phyloP scores from a whole-genome alignment of 1,284 basidiomycete species.

The Gomphus sp. region DNA sequence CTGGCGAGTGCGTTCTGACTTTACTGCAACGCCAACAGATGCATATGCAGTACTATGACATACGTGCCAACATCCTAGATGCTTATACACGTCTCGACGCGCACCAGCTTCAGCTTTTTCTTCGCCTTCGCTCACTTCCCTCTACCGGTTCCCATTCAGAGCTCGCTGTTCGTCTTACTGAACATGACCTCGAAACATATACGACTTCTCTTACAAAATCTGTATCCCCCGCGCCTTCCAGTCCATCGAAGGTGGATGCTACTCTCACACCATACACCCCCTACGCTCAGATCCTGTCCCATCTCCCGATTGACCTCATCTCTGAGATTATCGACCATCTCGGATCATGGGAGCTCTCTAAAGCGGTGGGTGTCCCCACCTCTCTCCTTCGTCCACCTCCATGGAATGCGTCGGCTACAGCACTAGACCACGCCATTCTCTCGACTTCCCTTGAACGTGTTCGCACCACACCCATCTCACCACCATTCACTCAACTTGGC shows the following conservation, averaged over 20 bases:
- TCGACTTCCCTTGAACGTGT: constrained; percentile 50
- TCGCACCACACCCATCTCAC: constrained; percentile 43
- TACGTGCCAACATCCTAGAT: constrained; percentile 18
- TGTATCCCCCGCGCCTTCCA: constrained; percentile 10
- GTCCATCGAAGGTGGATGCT: constrained; percentile 9
- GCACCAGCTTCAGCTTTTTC: constrained; percentile 63
- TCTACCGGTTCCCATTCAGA: constrained; percentile 50
- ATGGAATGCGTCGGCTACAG: constrained; percentile 56
- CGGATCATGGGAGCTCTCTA: constrained; percentile 73
- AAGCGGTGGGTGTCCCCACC: constrained; percentile 64
- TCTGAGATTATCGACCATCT: constrained; percentile 68
- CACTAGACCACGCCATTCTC: constrained; percentile 60
- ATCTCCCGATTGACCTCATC: constrained; percentile 67
- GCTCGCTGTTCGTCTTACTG: constrained; percentile 56
- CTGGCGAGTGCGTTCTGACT: not conserved
- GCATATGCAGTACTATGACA: constrained; percentile 2
- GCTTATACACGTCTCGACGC: constrained; percentile 62
- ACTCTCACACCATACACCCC: constrained; percentile 16
- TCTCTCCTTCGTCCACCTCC: constrained; percentile 53
- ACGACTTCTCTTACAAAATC: constrained; percentile 15
- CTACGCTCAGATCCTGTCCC: constrained; percentile 28
- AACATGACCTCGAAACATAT: constrained; percentile 64
- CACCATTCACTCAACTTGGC: constrained; percentile 57
- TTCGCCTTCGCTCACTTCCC: constrained; percentile 57
- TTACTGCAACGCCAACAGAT: not conserved